These are phyloP conservation scores for Salix dunnii DNA, from an alignment of 345 rosid species.

Conservation along the genomic window DNA sequence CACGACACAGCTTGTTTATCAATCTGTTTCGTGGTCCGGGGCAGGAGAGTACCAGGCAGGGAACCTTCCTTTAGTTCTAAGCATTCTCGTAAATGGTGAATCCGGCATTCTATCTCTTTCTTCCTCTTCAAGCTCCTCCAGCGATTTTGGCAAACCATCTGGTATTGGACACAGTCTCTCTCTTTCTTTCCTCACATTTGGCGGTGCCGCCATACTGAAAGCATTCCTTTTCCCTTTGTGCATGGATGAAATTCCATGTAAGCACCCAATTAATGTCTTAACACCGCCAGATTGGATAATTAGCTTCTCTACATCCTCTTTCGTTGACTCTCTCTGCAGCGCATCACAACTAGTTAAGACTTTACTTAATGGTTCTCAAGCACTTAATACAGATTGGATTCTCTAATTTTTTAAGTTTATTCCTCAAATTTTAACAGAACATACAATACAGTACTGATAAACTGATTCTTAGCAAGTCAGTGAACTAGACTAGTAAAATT, in stretches of 20 bases:
- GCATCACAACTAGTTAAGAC: conserved; percentile 5
- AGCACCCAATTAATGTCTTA: conserved; percentile 59
- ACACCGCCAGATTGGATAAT: conserved; percentile 61
- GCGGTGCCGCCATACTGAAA: conserved; percentile 14
- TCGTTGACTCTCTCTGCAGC: conserved; percentile 45
- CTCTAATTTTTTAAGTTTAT: not conserved
- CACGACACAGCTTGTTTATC: conserved; percentile 12
- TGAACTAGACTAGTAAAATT: not conserved
- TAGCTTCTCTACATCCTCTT: conserved; percentile 62
- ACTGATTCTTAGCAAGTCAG: not conserved
- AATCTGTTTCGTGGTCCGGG: conserved; percentile 75
- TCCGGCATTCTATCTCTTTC: conserved; percentile 75
- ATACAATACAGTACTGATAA: not conserved
- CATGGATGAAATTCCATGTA: conserved; percentile 58
- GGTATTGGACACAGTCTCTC: conserved; percentile 49
- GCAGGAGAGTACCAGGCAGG: conserved; percentile 80
- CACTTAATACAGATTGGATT: not conserved
- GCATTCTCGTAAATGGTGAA: conserved; percentile 64
- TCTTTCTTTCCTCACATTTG: conserved; percentile 18
- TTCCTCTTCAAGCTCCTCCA: conserved; percentile 74
- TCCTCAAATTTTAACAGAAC: not conserved
- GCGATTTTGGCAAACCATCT: conserved; percentile 75
- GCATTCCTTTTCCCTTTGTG: conserved; percentile 30
- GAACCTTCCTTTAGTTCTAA: conserved; percentile 54
- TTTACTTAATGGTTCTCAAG: not conserved